Conservation (phyloP, 768 basidiomycete species). For the Lactarius tabidus region DNA sequence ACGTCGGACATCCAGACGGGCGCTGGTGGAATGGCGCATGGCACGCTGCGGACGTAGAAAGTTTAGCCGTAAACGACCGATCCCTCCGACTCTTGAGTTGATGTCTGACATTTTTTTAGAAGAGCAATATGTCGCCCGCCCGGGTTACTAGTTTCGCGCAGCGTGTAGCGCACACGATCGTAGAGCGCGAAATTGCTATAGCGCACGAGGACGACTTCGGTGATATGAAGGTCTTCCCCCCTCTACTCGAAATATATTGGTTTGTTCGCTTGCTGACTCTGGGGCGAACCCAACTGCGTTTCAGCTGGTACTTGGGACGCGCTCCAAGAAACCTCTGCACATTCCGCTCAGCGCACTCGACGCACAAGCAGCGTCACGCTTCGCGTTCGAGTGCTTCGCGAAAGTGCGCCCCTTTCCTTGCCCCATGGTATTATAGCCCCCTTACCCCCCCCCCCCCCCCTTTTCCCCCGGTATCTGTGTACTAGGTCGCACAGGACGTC, state of each 20-base stretch:
- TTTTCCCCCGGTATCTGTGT: too few species aligned
- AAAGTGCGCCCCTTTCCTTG: constrained; percentile 4
- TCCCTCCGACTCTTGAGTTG: background rate
- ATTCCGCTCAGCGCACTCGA: constrained; percentile 12
- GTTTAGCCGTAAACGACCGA: constrained; percentile 12
- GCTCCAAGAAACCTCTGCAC: constrained; percentile 14
- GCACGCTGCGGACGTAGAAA: constrained; percentile 10
- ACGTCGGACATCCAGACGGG: constrained; percentile 15
- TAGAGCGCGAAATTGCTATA: constrained; percentile 4
- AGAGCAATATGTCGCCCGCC: constrained; percentile 1
- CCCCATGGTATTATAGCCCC: background rate
- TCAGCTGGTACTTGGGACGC: constrained; percentile 17
- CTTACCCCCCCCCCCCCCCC: too few species aligned
- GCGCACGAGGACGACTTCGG: constrained; percentile 6
- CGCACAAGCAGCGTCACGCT: constrained; percentile 6
- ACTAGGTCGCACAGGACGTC: constrained; percentile 10
- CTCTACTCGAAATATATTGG: background rate
- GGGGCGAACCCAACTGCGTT: background rate
- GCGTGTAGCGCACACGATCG: constrained; percentile 8
- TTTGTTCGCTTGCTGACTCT: background rate
- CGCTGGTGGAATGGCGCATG: constrained; percentile 21
- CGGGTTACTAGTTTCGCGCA: constrained; percentile 9
- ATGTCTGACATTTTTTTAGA: background rate
- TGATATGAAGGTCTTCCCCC: constrained; percentile 5
- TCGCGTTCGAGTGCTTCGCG: constrained; percentile 11